Percentiles rank a stretch among this genome's conserved stretches.
Evolutionary conservation across 2,329 filamentous ascomycete species (phyloP).

Genomic region (Apiospora hydei): DNA sequence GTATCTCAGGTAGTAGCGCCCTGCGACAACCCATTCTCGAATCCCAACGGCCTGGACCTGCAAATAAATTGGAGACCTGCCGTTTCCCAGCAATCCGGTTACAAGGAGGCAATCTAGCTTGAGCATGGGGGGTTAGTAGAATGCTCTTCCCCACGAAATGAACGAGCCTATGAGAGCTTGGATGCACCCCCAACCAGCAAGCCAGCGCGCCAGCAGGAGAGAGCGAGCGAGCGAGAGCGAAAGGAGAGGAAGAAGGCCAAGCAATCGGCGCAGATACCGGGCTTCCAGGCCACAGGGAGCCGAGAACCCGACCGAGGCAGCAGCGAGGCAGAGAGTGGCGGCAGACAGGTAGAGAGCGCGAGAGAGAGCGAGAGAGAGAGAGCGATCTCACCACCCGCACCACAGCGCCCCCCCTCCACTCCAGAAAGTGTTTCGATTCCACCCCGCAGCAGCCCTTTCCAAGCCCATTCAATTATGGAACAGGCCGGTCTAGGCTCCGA

Average conservation of each 20-base stretch:
- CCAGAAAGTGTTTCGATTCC: neutral
- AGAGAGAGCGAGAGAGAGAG: neutral
- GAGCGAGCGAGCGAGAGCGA: neutral
- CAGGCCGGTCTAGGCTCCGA: conserved; percentile 34
- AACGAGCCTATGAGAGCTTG: conserved; percentile 37
- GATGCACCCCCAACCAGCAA: conserved; percentile 32
- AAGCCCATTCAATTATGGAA: conserved; percentile 30
- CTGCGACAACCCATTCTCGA: conserved; percentile 25
- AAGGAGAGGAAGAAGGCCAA: neutral
- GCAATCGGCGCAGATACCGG: conserved; percentile 31
- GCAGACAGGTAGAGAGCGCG: neutral
- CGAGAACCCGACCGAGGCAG: neutral
- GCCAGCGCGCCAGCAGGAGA: conserved; percentile 11
- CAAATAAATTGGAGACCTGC: conserved; percentile 34
- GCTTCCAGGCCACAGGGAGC: conserved; percentile 27
- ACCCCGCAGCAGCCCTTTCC: neutral
- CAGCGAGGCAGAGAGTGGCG: neutral
- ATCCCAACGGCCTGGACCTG: conserved; percentile 28
- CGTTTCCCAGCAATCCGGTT: conserved; percentile 35
- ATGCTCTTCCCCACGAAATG: conserved; percentile 29
- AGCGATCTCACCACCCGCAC: neutral
- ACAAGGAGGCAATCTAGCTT: conserved; percentile 38
- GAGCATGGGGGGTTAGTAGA: conserved; percentile 11
- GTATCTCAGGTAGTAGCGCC: conserved; percentile 31
- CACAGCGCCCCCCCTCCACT: neutral